Evolutionary conservation across 768 basidiomycete species (phyloP).

Genomic region (Kondoa subrosea): DNA sequence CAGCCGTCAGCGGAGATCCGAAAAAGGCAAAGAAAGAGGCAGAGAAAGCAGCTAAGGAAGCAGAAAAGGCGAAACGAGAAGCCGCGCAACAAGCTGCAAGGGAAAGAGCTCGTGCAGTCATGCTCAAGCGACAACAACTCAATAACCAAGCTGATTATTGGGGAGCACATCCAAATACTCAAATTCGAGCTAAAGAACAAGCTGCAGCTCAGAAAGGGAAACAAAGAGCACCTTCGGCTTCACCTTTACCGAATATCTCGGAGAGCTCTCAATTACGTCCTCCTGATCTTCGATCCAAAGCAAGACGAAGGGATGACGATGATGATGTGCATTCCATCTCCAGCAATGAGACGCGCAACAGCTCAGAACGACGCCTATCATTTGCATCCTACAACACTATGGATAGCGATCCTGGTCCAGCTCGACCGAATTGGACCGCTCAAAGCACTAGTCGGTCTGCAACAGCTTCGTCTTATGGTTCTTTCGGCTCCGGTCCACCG

Average conservation of each 20-base stretch:
- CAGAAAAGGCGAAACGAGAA: constrained; percentile 33
- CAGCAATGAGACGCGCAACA: constrained; percentile 62
- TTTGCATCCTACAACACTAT: constrained; percentile 20
- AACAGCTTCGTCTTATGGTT: constrained; percentile 19
- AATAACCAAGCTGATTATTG: constrained; percentile 25
- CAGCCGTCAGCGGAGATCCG: constrained; percentile 28
- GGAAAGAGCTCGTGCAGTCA: constrained; percentile 36
- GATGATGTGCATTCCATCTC: constrained; percentile 76
- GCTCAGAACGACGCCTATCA: constrained; percentile 22
- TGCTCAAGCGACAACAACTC: constrained; percentile 35
- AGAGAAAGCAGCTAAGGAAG: constrained; percentile 28
- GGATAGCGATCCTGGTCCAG: constrained; percentile 14
- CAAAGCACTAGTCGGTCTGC: constrained; percentile 12
- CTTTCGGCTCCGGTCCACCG: constrained; percentile 15
- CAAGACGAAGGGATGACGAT: constrained; percentile 63
- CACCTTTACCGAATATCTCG: constrained; percentile 26
- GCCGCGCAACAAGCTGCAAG: constrained; percentile 31
- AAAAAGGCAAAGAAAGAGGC: constrained; percentile 37
- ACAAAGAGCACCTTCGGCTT: constrained; percentile 13
- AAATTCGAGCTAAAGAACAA: not conserved
- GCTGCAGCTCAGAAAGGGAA: constrained; percentile 3
- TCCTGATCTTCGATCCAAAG: constrained; percentile 46
- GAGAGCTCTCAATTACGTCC: constrained; percentile 17
- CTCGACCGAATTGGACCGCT: not conserved
- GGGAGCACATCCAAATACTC: constrained; percentile 15